A percentile compares a stretch with the other conserved stretches of the same genome.
Conservation (phyloP, 2,329 filamentous ascomycete genomes). For the Fusarium foetens region DNA sequence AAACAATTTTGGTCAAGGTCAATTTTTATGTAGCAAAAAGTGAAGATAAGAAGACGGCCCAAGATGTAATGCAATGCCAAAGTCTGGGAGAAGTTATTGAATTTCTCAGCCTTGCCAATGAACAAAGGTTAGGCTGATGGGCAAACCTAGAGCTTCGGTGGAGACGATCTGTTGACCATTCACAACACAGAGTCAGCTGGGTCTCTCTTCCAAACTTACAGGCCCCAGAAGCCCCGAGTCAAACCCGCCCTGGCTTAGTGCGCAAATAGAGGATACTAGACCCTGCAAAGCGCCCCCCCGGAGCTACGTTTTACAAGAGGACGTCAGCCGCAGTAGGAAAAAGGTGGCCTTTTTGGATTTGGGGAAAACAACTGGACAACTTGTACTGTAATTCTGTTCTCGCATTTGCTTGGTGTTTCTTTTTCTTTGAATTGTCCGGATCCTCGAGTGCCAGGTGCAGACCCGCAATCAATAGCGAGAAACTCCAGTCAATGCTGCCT, state of each 20-base stretch:
- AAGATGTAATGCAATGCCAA: conserved; percentile 19
- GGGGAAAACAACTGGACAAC: conserved; percentile 18
- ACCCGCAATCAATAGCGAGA: conserved; percentile 13
- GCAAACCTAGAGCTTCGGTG: conserved; percentile 24
- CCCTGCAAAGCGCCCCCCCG: conserved; percentile 22
- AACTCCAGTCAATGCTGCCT: conserved; percentile 31
- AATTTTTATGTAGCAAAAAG: neutral
- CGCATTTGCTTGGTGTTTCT: conserved; percentile 26
- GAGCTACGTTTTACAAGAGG: conserved; percentile 32
- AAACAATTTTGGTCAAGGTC: too few species aligned
- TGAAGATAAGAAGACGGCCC: neutral
- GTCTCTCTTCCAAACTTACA: neutral
- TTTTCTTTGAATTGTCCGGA: conserved; percentile 19
- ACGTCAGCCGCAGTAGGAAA: conserved; percentile 40
- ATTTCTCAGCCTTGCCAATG: conserved; percentile 43
- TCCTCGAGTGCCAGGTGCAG: conserved; percentile 36
- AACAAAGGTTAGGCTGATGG: conserved; percentile 35
- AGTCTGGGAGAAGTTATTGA: conserved; percentile 27
- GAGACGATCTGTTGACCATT: conserved; percentile 9
- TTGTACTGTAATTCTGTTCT: conserved; percentile 25
- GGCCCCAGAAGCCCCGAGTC: neutral
- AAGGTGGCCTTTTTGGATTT: conserved; percentile 37
- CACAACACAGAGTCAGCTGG: conserved; percentile 8
- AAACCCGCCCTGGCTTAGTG: conserved; percentile 28
- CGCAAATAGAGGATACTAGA: conserved; percentile 13